phyloP scores from a whole-genome alignment of 1,284 basidiomycete species.

The Naganishia sp. region DNA sequence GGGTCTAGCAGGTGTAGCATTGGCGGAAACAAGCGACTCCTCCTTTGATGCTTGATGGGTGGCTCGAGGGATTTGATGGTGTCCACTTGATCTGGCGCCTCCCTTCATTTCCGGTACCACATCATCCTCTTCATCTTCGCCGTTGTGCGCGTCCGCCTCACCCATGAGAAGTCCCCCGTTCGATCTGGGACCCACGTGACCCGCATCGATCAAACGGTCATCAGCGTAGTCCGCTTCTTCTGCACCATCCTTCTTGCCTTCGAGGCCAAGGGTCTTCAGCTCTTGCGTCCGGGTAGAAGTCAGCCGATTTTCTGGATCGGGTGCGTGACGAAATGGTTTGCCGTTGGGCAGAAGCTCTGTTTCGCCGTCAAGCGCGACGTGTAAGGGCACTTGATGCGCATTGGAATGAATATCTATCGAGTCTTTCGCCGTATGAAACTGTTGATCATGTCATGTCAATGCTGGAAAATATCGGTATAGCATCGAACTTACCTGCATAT shows the following conservation, averaged over 20 bases:
- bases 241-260: constrained; percentile 9
- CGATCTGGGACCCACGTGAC: constrained; percentile 22
- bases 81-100: neutral
- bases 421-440: constrained; percentile 36
- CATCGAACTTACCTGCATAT: constrained; percentile 43
- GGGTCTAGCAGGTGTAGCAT: constrained; percentile 22
- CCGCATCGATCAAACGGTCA: constrained; percentile 27
- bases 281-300: constrained; percentile 33
- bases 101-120: constrained; percentile 7
- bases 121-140: constrained; percentile 30
- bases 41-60: neutral
- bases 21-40: constrained; percentile 27
- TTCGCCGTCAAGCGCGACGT: constrained; percentile 31
- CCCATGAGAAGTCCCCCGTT: constrained; percentile 16
- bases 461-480: constrained; percentile 34
- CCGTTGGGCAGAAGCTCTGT: constrained; percentile 31
- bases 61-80: constrained; percentile 26
- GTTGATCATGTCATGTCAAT: constrained; percentile 33
- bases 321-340: constrained; percentile 23
- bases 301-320: constrained; percentile 30
- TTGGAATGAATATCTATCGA: constrained; percentile 39
- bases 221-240: constrained; percentile 25
- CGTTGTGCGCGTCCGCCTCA: constrained; percentile 12
- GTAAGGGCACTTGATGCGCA: constrained; percentile 22
- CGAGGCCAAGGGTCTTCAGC: constrained; percentile 19